These are phyloP conservation scores for Lagenaria siceraria DNA, from an alignment of 306 rosid genomes.

Conservation along the genomic window DNA sequence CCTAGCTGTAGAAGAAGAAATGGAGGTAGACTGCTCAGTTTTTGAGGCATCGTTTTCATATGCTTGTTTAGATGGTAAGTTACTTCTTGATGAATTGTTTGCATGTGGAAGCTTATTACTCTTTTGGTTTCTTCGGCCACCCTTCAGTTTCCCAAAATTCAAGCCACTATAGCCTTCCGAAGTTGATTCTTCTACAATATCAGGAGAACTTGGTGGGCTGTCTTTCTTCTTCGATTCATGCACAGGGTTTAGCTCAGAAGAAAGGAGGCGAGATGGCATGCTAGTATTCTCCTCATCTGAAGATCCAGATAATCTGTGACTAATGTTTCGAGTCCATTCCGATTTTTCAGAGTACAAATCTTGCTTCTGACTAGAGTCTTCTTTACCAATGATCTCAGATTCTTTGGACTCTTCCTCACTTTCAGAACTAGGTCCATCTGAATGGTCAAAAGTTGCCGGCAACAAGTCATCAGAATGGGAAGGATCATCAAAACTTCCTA, in stretches of 20 bases:
- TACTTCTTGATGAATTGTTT: slow-evolving; percentile 21
- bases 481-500: slow-evolving; percentile 25
- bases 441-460: slow-evolving; percentile 64
- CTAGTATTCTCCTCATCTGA: slow-evolving; percentile 22
- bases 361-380: slow-evolving; percentile 8
- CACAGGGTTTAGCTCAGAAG: slow-evolving; percentile 13
- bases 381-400: slow-evolving; percentile 23
- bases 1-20: slow-evolving; percentile 17
- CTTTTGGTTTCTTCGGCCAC: slow-evolving; percentile 70
- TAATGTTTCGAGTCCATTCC: slow-evolving; percentile 21
- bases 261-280: slow-evolving; percentile 3
- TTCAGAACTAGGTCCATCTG: slow-evolving; percentile 61
- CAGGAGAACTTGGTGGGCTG: slow-evolving; percentile 15
- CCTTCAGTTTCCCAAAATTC: slow-evolving; percentile 49
- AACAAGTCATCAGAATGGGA: slow-evolving; percentile 30
- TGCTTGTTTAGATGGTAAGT: slow-evolving; percentile 18
- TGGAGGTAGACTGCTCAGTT: slow-evolving; percentile 23
- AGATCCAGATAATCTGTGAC: slow-evolving; percentile 26
- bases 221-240: slow-evolving; percentile 13
- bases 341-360: slow-evolving; percentile 11
- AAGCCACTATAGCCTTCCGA: slow-evolving; percentile 34
- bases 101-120: slow-evolving; percentile 29
- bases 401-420: slow-evolving; percentile 33
- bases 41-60: slow-evolving; percentile 18
- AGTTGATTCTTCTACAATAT: slow-evolving; percentile 19